Conservation (phyloP, 1,139 yeast species). For the Yamadazyma aaseri region DNA sequence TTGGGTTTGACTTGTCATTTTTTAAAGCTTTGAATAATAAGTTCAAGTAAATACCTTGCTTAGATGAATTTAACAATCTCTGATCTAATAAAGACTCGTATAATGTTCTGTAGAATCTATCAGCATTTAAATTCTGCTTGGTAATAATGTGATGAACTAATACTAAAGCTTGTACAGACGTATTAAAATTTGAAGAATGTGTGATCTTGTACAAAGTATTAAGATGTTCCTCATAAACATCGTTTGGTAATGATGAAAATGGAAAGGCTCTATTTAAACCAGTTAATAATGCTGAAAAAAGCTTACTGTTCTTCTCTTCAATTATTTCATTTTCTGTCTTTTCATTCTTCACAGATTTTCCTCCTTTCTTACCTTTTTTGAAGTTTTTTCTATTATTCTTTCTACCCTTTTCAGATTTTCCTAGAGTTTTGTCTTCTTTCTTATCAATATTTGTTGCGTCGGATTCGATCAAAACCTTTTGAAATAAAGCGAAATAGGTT, state of each 20-base stretch:
- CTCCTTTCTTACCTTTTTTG: constrained; percentile 70
- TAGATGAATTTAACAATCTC: constrained; percentile 78
- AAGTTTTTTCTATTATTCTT: constrained; percentile 52
- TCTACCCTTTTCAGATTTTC: constrained; percentile 47
- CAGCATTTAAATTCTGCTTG: constrained; percentile 56
- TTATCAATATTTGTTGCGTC: constrained; percentile 42
- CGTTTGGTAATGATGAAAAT: constrained; percentile 73
- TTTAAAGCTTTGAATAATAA: constrained; percentile 81
- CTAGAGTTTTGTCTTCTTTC: constrained; percentile 37
- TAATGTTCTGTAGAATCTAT: constrained; percentile 82
- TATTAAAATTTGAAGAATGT: constrained; percentile 91
- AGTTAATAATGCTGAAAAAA: constrained; percentile 87
- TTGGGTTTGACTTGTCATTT: constrained; percentile 55
- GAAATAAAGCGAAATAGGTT: constrained; percentile 84
- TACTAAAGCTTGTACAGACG: constrained; percentile 89
- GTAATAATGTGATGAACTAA: constrained; percentile 75
- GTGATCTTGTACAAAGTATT: constrained; percentile 86
- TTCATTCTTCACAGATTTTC: constrained; percentile 67
- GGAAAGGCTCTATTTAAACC: constrained; percentile 98
- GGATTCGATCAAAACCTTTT: constrained; percentile 71
- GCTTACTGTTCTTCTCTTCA: constrained; percentile 81
- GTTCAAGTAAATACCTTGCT: constrained; percentile 86
- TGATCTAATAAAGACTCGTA: constrained; percentile 89
- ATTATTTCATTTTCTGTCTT: constrained; percentile 69
- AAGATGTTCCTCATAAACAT: constrained; percentile 72